phyloP scores from a whole-genome alignment of 1,139 yeast genomes.

The Magnusiomyces magnusii region DNA sequence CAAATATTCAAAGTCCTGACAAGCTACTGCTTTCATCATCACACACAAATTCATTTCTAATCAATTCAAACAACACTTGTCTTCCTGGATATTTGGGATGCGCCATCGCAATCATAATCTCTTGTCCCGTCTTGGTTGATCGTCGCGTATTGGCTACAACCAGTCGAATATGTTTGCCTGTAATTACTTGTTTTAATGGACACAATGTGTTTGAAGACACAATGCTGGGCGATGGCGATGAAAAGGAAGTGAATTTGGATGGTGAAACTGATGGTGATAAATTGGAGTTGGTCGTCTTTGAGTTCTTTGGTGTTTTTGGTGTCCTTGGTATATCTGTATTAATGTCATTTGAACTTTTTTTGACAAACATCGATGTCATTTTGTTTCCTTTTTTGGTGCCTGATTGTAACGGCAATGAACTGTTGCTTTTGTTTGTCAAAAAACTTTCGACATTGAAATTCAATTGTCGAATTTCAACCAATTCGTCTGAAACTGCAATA shows the following conservation, averaged over 20 bases:
- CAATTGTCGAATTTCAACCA: constrained; percentile 60
- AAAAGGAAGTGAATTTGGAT: not conserved
- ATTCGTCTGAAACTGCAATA: constrained; percentile 57
- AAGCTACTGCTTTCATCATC: constrained; percentile 28
- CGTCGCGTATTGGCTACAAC: constrained; percentile 31
- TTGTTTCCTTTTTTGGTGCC: not conserved
- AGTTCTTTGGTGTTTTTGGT: too few relatives aligned
- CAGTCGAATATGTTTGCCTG: constrained; percentile 56
- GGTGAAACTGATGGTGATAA: not conserved
- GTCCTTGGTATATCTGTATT: too few relatives aligned
- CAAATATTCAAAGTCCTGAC: constrained; percentile 21
- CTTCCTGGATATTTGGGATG: constrained; percentile 62
- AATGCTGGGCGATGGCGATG: not conserved
- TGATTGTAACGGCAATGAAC: too few relatives aligned
- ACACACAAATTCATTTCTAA: constrained; percentile 31
- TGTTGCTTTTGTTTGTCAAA: constrained; percentile 3
- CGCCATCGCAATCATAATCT: constrained; percentile 51
- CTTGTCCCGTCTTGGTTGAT: constrained; percentile 38
- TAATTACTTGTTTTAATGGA: constrained; percentile 56
- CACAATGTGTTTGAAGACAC: not conserved
- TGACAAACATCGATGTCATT: not conserved
- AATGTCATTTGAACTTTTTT: not conserved
- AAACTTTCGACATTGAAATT: constrained; percentile 12
- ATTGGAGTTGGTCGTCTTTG: not conserved
- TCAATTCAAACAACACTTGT: constrained; percentile 43